phyloP scores from a whole-genome alignment of 176 grass and related monocot genomes.

The Juncus effusus region DNA sequence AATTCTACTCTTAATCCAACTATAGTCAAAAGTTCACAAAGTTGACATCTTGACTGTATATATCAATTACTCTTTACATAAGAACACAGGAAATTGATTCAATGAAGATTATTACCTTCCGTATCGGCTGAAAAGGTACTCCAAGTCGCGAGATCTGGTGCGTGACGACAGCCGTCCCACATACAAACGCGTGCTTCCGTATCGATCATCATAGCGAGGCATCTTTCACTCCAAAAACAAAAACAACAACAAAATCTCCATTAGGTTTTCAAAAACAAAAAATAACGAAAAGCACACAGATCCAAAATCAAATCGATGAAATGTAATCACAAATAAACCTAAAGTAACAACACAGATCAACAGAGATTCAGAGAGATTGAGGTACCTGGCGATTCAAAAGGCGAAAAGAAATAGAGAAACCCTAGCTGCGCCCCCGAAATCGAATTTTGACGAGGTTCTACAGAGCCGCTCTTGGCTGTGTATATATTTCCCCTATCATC shows the following conservation, averaged over 20 bases:
- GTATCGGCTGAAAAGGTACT: constrained; percentile 86
- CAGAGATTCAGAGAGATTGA: background rate
- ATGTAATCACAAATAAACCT: background rate
- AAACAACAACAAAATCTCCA: background rate
- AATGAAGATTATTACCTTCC: constrained; percentile 56
- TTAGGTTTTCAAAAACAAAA: background rate
- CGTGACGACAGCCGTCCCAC: constrained; percentile 72
- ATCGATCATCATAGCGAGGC: constrained; percentile 86
- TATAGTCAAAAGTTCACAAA: no score
- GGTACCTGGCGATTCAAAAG: constrained; percentile 10
- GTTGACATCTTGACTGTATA: no score
- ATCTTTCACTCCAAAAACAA: constrained; percentile 55
- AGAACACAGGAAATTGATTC: background rate
- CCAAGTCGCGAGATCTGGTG: constrained; percentile 76
- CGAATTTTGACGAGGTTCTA: constrained; percentile 5
- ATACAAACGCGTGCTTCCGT: constrained; percentile 69
- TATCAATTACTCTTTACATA: no score
- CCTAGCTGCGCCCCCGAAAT: constrained; percentile 8
- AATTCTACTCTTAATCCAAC: no score
- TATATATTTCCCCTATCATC: constrained; percentile 1
- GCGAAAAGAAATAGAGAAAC: constrained; percentile 14
- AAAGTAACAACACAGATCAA: background rate
- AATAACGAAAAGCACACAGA: constrained; percentile 7
- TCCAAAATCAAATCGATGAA: background rate
- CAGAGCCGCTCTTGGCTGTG: constrained; percentile 2